A percentile compares a stretch with the other conserved stretches of the same genome.
Conservation (phyloP, 73 alveolate genomes). For the Durusdinium trenchii region DNA sequence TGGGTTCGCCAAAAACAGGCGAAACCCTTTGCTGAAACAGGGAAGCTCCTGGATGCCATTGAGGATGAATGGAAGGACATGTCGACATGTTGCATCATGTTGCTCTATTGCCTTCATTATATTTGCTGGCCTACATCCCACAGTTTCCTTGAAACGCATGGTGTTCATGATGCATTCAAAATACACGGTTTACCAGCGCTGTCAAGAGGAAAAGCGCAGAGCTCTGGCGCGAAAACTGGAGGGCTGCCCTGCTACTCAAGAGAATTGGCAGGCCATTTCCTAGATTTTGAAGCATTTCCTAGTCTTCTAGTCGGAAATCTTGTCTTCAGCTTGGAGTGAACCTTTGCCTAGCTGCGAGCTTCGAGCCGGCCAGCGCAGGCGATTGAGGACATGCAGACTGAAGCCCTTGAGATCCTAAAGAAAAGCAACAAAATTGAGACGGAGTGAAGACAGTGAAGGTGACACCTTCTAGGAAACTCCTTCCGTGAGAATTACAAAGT, state of each 20-base stretch:
- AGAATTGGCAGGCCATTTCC: constrained; percentile 62
- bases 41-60: constrained; percentile 31
- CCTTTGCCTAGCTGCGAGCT: no score
- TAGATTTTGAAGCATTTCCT: no score
- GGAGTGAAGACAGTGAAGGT: no score
- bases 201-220: constrained; percentile 26
- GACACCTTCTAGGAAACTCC: not conserved
- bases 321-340: no score
- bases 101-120: not conserved
- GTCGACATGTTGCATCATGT: not conserved
- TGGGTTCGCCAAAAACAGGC: constrained; percentile 50
- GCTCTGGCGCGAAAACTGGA: not conserved
- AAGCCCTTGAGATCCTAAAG: constrained; percentile 44
- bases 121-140: no score
- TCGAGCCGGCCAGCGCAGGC: not conserved
- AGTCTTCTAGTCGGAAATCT: no score
- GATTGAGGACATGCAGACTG: not conserved
- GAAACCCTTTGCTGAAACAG: constrained; percentile 20
- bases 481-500: not conserved
- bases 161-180: no score
- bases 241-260: constrained; percentile 13
- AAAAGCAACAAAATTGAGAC: constrained; percentile 3
- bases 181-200: no score
- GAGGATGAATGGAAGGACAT: constrained; percentile 65
- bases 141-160: no score